Conservation (phyloP, 176 grass and related monocot species). For the Carex littledalei region DNA sequence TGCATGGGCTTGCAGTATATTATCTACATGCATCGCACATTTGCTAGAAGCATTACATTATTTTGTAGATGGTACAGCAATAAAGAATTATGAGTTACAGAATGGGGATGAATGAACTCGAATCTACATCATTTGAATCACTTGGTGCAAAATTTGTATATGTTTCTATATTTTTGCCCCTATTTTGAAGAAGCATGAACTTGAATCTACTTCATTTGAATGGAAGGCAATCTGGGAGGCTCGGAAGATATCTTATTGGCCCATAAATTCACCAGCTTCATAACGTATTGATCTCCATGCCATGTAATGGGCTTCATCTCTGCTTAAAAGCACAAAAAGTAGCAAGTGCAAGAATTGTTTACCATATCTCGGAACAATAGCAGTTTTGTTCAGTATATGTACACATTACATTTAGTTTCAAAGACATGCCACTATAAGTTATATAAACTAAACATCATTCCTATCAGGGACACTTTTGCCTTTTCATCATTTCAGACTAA, state of each 20-base stretch:
- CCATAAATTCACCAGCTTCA: conserved; percentile 22
- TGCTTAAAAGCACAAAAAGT: neutral
- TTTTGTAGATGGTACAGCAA: neutral
- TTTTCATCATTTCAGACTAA: neutral
- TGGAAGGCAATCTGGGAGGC: conserved; percentile 6
- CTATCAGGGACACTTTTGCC: neutral
- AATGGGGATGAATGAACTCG: neutral
- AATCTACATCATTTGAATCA: too few species aligned
- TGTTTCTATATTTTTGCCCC: neutral
- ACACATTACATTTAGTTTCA: neutral
- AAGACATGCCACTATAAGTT: neutral
- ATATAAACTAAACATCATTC: neutral
- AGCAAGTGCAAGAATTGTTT: neutral
- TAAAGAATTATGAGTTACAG: neutral
- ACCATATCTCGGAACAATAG: neutral
- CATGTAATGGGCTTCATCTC: conserved; percentile 12
- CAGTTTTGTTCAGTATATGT: neutral
- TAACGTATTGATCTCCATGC: conserved; percentile 16
- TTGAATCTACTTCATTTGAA: neutral
- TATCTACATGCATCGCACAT: neutral
- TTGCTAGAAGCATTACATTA: neutral
- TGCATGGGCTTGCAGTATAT: neutral
- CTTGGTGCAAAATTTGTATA: neutral
- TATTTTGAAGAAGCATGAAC: neutral
- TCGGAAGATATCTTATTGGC: conserved; percentile 17